Base-by-base conservation (phyloP, 1,284 basidiomycete genomes). In the Puccinia horiana region DNA sequence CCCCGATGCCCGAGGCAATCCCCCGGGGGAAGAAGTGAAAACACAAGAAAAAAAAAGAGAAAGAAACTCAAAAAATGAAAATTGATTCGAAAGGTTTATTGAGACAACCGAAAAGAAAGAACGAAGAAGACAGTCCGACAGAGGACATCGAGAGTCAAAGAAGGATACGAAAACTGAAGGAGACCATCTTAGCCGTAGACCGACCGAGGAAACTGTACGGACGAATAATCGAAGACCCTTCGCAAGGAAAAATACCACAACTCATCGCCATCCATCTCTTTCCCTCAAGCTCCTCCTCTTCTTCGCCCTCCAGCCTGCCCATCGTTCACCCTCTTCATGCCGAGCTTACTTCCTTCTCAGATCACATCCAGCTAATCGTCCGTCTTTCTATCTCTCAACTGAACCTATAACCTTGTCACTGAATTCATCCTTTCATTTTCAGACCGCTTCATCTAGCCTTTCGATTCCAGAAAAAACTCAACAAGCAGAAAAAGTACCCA, bases 141-240 rank as follows among this genome's bases (percentile, higher is more conserved):
- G 32, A 61, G 8, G 58, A 32, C n/a, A 12, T 32, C 23, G 26
- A 72, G 44, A 72, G 47, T 72, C 47, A 8, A 29, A 29, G 52
- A 72, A 54, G 52, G 37, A 29, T 75, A 3, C 23, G n/a, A 16
- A 2, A 26, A 29, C 40, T 77, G 44, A 67, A 0, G 32, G 49
- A 77, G 12, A 47, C 26, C 16, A 63, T 77, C n/a, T 37, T 77
- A 2, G 37, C 40, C 29, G 61, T 77, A 5, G 76, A 77, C 42
- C 26, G 32, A 44, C 76, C 76, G n/a, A 65, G 76, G n/a, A 49
- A 18, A 32, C 32, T 67, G 3, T 47, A 42, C 61, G 76, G 76
- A 8, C 47, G 16, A n/a, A 35, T 77, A 4, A 26, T 44, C n/a
- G 58, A 77, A 47, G 76, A 77, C 54, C 42, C 76, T 37, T 77